phyloP scores from a whole-genome alignment of 495 filamentous ascomycete species.

The Letharia columbiana region DNA sequence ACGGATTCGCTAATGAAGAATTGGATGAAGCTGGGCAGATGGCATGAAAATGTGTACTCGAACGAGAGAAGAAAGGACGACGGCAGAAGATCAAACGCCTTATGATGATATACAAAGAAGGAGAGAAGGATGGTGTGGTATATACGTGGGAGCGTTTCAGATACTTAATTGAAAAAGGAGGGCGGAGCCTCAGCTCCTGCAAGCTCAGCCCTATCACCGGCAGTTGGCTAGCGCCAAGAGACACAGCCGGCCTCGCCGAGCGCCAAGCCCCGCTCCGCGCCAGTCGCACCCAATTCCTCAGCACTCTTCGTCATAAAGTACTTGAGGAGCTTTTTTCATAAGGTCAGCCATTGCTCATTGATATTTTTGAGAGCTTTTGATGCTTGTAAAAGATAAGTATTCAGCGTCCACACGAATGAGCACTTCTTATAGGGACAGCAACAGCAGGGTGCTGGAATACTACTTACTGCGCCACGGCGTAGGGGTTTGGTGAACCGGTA shows the following conservation, averaged over 20 bases:
- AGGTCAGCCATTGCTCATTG: neutral
- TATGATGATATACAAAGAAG: neutral
- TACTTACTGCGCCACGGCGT: neutral
- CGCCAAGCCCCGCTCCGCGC: neutral
- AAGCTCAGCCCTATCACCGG: neutral
- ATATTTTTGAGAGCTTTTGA: neutral
- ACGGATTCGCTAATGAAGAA: neutral
- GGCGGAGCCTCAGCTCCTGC: constrained; percentile 8
- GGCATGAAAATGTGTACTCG: neutral
- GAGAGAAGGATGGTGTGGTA: neutral
- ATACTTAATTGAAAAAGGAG: neutral
- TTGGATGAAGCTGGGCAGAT: neutral
- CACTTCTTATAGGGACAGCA: neutral
- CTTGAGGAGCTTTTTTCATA: neutral
- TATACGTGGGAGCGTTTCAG: neutral
- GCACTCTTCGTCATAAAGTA: neutral
- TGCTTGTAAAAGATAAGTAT: neutral
- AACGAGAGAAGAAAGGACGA: neutral
- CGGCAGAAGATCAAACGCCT: neutral
- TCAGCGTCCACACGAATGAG: neutral
- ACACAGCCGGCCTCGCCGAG: constrained; percentile 4
- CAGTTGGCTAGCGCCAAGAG: neutral
- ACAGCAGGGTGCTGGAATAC: neutral
- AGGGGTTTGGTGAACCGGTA: neutral
- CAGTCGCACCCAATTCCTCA: neutral